phyloP scores from a whole-genome alignment of 2,329 filamentous ascomycete genomes.

The Exophiala oligosperma region DNA sequence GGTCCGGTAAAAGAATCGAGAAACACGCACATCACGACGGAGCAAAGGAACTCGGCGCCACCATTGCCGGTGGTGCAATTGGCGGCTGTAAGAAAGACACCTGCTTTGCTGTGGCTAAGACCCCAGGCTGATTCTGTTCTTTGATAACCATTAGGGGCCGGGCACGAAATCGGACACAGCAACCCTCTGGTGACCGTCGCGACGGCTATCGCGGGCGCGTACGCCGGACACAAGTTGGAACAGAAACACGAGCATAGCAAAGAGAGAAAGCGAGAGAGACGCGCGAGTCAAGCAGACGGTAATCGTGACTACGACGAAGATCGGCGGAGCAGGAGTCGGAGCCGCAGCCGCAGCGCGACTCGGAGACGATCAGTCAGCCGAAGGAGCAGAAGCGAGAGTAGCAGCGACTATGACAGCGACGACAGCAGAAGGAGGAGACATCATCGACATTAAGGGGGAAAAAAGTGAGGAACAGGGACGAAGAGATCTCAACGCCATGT shows the following conservation, averaged over 20 bases:
- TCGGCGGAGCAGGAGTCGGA: constrained; percentile 11
- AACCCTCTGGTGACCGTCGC: constrained; percentile 20
- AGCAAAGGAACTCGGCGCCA: constrained; percentile 39
- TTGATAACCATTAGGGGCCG: constrained; percentile 14
- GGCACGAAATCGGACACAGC: constrained; percentile 26
- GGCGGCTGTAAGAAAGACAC: constrained; percentile 32
- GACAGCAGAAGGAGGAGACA: constrained; percentile 20
- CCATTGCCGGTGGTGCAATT: constrained; percentile 39
- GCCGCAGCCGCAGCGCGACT: constrained; percentile 14
- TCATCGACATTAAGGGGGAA: constrained; percentile 8
- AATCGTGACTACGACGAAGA: constrained; percentile 11
- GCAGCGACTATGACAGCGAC: constrained; percentile 20
- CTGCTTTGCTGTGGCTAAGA: neutral
- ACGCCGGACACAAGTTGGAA: constrained; percentile 27
- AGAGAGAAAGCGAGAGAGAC: constrained; percentile 15
- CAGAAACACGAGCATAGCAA: constrained; percentile 26
- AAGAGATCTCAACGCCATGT: neutral
- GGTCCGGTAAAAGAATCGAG: constrained; percentile 14
- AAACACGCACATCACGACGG: constrained; percentile 31
- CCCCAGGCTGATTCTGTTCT: neutral
- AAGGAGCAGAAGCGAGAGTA: constrained; percentile 15
- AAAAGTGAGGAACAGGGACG: neutral
- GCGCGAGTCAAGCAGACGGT: constrained; percentile 5
- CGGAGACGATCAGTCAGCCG: constrained; percentile 13
- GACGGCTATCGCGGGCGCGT: constrained; percentile 23